phyloP scores from a whole-genome alignment of 208 protist genomes.

The Endotrypanum monterogeii region DNA sequence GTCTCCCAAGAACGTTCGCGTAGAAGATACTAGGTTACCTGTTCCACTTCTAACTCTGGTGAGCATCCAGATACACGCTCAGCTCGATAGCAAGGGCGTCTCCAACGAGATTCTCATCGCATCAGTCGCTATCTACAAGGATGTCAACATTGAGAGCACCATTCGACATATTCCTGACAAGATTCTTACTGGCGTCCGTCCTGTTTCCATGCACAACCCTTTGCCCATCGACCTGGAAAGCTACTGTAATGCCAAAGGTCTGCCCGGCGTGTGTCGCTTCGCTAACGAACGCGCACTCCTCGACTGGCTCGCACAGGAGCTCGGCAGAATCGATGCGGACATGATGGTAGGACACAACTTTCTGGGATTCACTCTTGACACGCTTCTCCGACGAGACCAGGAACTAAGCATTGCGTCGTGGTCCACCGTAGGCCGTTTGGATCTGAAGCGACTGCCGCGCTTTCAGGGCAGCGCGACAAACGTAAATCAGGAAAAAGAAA shows the following conservation, averaged over 20 bases:
- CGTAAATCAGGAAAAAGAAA: slow-evolving; percentile 74
- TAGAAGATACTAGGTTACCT: slow-evolving; percentile 55
- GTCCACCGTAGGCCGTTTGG: slow-evolving; percentile 90
- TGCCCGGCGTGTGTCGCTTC: slow-evolving; percentile 57
- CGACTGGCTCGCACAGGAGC: slow-evolving; percentile 66
- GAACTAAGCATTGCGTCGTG: slow-evolving; percentile 88
- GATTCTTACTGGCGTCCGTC: slow-evolving; percentile 65
- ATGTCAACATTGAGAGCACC: slow-evolving; percentile 75
- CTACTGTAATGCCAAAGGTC: slow-evolving; percentile 69
- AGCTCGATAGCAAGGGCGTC: slow-evolving; percentile 71
- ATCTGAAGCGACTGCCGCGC: slow-evolving; percentile 82
- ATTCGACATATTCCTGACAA: slow-evolving; percentile 42
- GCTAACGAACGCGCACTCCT: slow-evolving; percentile 84
- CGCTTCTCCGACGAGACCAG: slow-evolving; percentile 95
- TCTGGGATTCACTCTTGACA: slow-evolving; percentile 96
- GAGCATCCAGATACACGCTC: slow-evolving; percentile 89
- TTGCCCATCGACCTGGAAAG: slow-evolving; percentile 84
- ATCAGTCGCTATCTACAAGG: slow-evolving; percentile 78
- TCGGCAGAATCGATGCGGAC: slow-evolving; percentile 94
- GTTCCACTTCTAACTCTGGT: slow-evolving; percentile 87
- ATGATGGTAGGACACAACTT: slow-evolving; percentile 98
- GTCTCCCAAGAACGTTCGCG: slow-evolving; percentile 68
- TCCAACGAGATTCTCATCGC: slow-evolving; percentile 93
- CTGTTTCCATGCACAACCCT: slow-evolving; percentile 30
- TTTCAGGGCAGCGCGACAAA: slow-evolving; percentile 21